phyloP scores from a whole-genome alignment of 306 rosid genomes.

The Malus orientalis region DNA sequence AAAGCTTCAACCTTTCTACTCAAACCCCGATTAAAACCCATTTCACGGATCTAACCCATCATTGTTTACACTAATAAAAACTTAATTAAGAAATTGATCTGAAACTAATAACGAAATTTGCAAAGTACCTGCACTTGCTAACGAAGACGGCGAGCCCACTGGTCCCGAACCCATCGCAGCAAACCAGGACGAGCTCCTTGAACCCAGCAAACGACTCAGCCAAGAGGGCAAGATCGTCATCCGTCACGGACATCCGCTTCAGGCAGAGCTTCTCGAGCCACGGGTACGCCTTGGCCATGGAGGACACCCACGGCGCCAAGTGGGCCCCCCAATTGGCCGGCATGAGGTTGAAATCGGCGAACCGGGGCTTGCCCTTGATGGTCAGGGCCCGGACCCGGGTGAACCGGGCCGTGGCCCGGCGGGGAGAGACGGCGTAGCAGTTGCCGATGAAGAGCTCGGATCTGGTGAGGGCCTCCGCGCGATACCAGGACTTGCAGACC shows the following conservation, averaged over 20 bases:
- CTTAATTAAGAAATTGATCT: neutral
- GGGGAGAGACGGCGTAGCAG: constrained; percentile 68
- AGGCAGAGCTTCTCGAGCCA: constrained; percentile 72
- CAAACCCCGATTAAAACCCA: neutral
- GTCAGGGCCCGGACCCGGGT: constrained; percentile 41
- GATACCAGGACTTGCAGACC: constrained; percentile 88
- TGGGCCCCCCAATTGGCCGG: constrained; percentile 75
- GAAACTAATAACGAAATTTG: neutral
- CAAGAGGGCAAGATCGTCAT: constrained; percentile 45
- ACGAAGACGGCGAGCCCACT: constrained; percentile 58
- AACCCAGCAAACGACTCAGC: constrained; percentile 49
- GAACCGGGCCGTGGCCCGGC: constrained; percentile 55
- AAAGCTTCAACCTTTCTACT: neutral
- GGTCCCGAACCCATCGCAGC: constrained; percentile 79
- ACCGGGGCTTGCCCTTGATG: constrained; percentile 82
- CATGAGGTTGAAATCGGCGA: constrained; percentile 83
- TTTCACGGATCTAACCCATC: constrained; percentile 7
- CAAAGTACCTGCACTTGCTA: constrained; percentile 55
- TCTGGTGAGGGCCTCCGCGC: constrained; percentile 81
- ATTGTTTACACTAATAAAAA: neutral
- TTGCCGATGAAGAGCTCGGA: constrained; percentile 79
- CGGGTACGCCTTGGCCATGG: constrained; percentile 65
- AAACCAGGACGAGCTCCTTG: constrained; percentile 64
- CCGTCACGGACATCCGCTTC: constrained; percentile 69
- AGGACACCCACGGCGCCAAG: constrained; percentile 59